Evolutionary conservation across 2,329 filamentous ascomycete genomes (phyloP).

Genomic region (Alternaria sp.): DNA sequence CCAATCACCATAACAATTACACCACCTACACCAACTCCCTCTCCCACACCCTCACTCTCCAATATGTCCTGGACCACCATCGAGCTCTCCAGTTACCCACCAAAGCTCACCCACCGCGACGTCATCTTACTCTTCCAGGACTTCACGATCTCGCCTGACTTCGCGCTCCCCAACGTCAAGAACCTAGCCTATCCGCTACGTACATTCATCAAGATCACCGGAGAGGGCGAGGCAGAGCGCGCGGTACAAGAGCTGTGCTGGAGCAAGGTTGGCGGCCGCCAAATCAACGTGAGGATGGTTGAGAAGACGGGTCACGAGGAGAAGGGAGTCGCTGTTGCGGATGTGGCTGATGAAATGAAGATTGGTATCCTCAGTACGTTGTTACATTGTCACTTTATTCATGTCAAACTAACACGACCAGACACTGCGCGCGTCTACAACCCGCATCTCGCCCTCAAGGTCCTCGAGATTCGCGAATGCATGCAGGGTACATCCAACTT

Average conservation of each 20-base stretch:
- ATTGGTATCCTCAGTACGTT: constrained; percentile 18
- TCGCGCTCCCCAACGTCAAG: constrained; percentile 5
- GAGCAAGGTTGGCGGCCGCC: constrained; percentile 1
- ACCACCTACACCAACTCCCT: background rate
- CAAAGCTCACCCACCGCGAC: constrained; percentile 9
- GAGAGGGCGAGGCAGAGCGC: constrained; percentile 6
- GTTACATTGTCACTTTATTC: background rate
- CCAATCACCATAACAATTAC: background rate
- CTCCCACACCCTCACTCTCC: background rate
- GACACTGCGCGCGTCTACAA: constrained; percentile 15
- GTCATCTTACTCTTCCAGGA: constrained; percentile 9
- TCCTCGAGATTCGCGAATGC: constrained; percentile 18
- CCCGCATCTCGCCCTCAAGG: constrained; percentile 8
- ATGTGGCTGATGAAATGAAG: constrained; percentile 19
- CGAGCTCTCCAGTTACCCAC: constrained; percentile 19
- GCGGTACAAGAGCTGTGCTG: constrained; percentile 13
- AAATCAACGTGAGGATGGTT: constrained; percentile 3
- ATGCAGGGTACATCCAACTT: constrained; percentile 1
- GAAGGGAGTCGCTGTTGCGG: constrained; percentile 6
- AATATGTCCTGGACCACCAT: constrained; percentile 5
- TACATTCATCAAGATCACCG: constrained; percentile 5
- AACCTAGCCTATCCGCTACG: constrained; percentile 18
- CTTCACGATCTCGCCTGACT: constrained; percentile 14
- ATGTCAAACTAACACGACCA: background rate
- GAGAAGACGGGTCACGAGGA: constrained; percentile 4